Base-by-base conservation (phyloP, 2,329 filamentous ascomycete species). In the Exophiala viscosa region DNA sequence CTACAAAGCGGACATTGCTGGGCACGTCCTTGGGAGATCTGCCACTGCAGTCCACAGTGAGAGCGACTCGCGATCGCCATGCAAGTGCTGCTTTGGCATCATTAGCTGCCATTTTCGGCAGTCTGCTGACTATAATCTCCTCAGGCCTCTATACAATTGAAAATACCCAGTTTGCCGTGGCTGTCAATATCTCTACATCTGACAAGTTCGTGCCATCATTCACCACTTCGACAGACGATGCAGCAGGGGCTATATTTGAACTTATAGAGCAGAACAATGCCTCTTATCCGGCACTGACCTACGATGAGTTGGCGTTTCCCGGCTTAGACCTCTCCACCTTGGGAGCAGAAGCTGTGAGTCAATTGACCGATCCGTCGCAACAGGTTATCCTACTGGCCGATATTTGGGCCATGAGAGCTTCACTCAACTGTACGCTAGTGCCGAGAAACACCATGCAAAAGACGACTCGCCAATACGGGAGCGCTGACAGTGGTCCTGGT, bases 131-230 rank as follows among this genome's bases (percentile, higher is more conserved):
- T 10, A 61, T 62, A 31, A 46, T 62, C 4, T 52, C 60, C 2
- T 62, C 66, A n/a, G 63, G 66, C 32, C 58, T 68, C 2, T 66
- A 67, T 39, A 45, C 57, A 1, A 39, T 66, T 7, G 55, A 57
- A 14, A 44, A 14, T 23, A 20, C 36, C 39, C 39, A 38, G 18
- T 28, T 28, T 28, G 23, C 23, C 2, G 23, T 28, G 23, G 23
- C 23, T 28, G 23, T 28, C 23, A 28, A 28, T 28, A 28, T 28
- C 23, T 28, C 23, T 4, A 59, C 62, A 23, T 42, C 50, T 2
- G 63, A 66, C 47, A 45, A 40, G 7, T 65, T 67, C 44, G 45
- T 28, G 23, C 23, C 23, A 28, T 28, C 23, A 28, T 28, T 28
- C 23, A 28, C 1, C 8, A 49, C 42, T 18, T 46, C 45, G 15